Evolutionary conservation across 192 early-diverging fungal genomes (phyloP), one percentile per base, ranked within the genome.

Genomic region (Geranomyces variabilis): DNA sequence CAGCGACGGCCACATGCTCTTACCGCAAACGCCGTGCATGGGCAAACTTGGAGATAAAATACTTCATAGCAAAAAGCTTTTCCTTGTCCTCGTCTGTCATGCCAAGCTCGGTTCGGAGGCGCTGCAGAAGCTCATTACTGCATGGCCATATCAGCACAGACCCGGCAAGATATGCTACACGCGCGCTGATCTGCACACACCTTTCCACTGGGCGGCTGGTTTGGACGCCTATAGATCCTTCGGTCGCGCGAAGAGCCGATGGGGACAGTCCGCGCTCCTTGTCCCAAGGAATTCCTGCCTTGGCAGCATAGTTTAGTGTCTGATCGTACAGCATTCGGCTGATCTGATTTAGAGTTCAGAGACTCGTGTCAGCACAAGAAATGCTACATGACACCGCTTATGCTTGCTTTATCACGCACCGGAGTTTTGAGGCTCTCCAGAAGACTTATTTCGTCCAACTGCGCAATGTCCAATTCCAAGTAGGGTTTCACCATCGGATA

Each of bases 41-140:
- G 1, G 92, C 86, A 24, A 89, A 70, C 73, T 93, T 93, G 67
- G 83, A 91, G 13, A 93, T 91, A 67, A 89, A 92, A 60, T 91
- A 87, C 67, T 91, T 83, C 84, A 93, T 84, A 13, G 86, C 80
- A 29, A 79, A 76, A 2, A 93, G 80, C 63, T 90, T 92, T 61
- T 88, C 86, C 70, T 89, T 90, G 66, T 93, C 92, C 24, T 92
- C 91, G 21, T 76, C 70, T 0, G 90, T 83, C 89, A 93, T 91
- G 3, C 91, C 92, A 31, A 92, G 77, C 21, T 77, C 80, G 36
- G 36, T 41, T 24, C 87, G 78, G 13, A 93, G 75, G 22, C 82
- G 58, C 57, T 67, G 48, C 30, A 85, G 34, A 34, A 85, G 57
- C 56, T 79, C 79, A 33, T 66, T 73, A 29, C 70, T 71, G 30